phyloP scores from a whole-genome alignment of 1,284 basidiomycete species.

The Psilocybe mexicana region DNA sequence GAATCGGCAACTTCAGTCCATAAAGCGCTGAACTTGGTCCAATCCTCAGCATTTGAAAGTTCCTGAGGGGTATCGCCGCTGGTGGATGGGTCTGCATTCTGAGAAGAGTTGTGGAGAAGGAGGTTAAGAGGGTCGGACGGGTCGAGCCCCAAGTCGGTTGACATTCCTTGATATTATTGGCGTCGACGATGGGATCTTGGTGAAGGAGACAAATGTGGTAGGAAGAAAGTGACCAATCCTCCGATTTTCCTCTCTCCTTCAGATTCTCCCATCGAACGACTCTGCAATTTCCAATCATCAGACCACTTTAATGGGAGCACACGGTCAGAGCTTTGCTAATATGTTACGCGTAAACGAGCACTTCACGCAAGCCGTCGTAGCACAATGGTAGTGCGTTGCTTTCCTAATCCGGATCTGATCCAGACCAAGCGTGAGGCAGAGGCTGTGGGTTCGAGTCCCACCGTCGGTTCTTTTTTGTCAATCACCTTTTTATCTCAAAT shows the following conservation, averaged over 20 bases:
- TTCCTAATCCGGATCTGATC: slow-evolving; percentile 18
- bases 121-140: slow-evolving; percentile 56
- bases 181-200: too few relatives aligned
- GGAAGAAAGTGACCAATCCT: background rate
- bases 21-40: slow-evolving; percentile 51
- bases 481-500: background rate
- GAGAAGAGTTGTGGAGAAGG: slow-evolving; percentile 43
- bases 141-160: slow-evolving; percentile 45
- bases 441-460: slow-evolving; percentile 30
- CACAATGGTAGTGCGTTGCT: slow-evolving; percentile 33
- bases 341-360: too few relatives aligned
- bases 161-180: slow-evolving; percentile 18
- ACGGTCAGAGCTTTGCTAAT: too few relatives aligned
- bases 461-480: slow-evolving; percentile 24
- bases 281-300: background rate
- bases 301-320: background rate
- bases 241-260: background rate
- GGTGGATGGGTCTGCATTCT: slow-evolving; percentile 28
- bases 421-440: slow-evolving; percentile 17
- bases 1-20: slow-evolving; percentile 37
- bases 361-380: slow-evolving; percentile 23
- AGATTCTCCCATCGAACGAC: slow-evolving; percentile 6
- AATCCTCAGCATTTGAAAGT: slow-evolving; percentile 41
- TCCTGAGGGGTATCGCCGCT: slow-evolving; percentile 31
- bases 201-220: slow-evolving; percentile 2